Evolutionary conservation across 306 rosid species (phyloP).

Genomic region (Vigna hirtella): DNA sequence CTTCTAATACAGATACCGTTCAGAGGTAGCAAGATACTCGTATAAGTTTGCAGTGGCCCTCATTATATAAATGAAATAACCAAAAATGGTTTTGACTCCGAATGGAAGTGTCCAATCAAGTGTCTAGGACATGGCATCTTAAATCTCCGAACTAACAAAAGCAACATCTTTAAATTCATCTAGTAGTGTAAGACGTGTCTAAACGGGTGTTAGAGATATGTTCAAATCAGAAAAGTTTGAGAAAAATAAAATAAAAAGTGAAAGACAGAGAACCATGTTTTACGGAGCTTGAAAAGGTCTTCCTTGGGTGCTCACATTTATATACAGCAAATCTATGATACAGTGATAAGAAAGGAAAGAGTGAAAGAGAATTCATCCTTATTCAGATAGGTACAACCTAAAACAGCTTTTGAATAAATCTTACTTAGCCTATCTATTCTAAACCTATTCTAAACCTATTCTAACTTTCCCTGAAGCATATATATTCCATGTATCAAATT

Average conservation of each 20-base stretch:
- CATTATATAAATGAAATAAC: slow-evolving; percentile 56
- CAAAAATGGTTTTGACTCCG: slow-evolving; percentile 74
- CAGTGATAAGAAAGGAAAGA: too few relatives aligned
- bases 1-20: slow-evolving; percentile 70
- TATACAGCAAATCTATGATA: too few relatives aligned
- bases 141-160: neutral
- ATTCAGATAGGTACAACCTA: too few relatives aligned
- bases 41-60: slow-evolving; percentile 62
- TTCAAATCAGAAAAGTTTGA: neutral
- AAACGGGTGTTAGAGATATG: neutral
- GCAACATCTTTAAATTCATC: neutral
- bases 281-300: too few relatives aligned
- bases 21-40: slow-evolving; percentile 57
- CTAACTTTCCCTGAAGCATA: too few relatives aligned
- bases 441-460: too few relatives aligned
- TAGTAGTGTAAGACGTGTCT: neutral
- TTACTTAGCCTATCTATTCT: too few relatives aligned
- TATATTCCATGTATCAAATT: too few relatives aligned
- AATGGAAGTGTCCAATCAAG: neutral
- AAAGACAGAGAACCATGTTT: too few relatives aligned
- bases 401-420: too few relatives aligned
- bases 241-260: neutral
- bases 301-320: too few relatives aligned
- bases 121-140: neutral
- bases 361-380: too few relatives aligned